phyloP scores from a whole-genome alignment of 2,329 filamentous ascomycete genomes.

The Macrophomina phaseolina region DNA sequence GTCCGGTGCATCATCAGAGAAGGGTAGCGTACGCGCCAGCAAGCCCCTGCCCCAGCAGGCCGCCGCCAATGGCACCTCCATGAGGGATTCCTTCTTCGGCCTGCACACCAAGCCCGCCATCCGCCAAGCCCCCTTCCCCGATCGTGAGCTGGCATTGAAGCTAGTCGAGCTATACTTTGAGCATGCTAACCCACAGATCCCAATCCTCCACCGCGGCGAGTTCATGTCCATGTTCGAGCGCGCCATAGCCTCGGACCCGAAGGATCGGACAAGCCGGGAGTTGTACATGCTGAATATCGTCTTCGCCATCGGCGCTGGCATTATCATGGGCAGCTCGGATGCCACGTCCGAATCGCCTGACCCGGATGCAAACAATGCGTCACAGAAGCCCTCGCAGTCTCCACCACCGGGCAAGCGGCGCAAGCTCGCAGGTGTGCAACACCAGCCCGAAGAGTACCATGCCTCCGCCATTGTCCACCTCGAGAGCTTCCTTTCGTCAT shows the following conservation, averaged over 20 bases:
- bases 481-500: slow-evolving; percentile 79
- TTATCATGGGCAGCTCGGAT: slow-evolving; percentile 71
- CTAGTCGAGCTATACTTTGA: slow-evolving; percentile 90
- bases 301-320: slow-evolving; percentile 92
- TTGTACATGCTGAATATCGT: slow-evolving; percentile 97
- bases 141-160: slow-evolving; percentile 72
- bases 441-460: slow-evolving; percentile 93
- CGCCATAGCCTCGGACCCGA: slow-evolving; percentile 73
- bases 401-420: slow-evolving; percentile 45
- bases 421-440: slow-evolving; percentile 59
- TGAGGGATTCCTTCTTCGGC: slow-evolving; percentile 97
- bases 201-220: slow-evolving; percentile 84
- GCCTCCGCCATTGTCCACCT: slow-evolving; percentile 92
- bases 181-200: slow-evolving; percentile 94
- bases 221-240: slow-evolving; percentile 88
- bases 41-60: slow-evolving; percentile 58
- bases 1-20: slow-evolving; percentile 63
- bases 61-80: slow-evolving; percentile 70
- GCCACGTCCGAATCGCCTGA: slow-evolving; percentile 36
- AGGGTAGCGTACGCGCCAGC: slow-evolving; percentile 64
- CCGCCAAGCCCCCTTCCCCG: slow-evolving; percentile 82
- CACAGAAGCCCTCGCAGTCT: slow-evolving; percentile 38
- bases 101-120: slow-evolving; percentile 89
- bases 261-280: slow-evolving; percentile 74
- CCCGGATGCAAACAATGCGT: slow-evolving; percentile 22